A percentile compares a stretch with the other conserved stretches of the same genome.
Evolutionary conservation across 2,329 filamentous ascomycete genomes (phyloP).

Genomic region (Simplicillium sp.): DNA sequence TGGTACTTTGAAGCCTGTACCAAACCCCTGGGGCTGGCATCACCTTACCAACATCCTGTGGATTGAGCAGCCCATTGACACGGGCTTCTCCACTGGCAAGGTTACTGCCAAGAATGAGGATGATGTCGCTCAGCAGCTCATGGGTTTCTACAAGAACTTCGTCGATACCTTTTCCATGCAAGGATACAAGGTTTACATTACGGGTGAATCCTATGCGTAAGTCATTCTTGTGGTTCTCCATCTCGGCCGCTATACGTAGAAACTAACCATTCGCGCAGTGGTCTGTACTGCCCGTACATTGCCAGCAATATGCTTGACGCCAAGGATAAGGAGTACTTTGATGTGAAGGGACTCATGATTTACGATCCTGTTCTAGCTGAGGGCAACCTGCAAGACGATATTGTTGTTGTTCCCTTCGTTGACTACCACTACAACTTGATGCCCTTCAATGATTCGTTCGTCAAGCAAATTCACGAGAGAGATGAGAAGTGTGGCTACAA

Average conservation of each 20-base stretch:
- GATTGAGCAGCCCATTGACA: conserved; percentile 59
- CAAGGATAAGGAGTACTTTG: conserved; percentile 53
- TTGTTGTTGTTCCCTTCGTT: conserved; percentile 46
- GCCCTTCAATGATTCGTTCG: conserved; percentile 33
- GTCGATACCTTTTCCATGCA: conserved; percentile 54
- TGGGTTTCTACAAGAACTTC: conserved; percentile 68
- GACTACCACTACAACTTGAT: conserved; percentile 51
- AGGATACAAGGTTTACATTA: conserved; percentile 56
- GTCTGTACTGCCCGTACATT: conserved; percentile 58
- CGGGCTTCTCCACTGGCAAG: conserved; percentile 59
- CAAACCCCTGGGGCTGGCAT: conserved; percentile 65
- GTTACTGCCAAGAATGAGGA: conserved; percentile 54
- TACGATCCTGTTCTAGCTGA: conserved; percentile 59
- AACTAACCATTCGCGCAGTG: conserved; percentile 36
- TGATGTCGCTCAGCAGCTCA: conserved; percentile 56
- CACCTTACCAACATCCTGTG: conserved; percentile 71
- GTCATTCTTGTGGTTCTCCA: background rate
- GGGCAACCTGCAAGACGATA: conserved; percentile 23
- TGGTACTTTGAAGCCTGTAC: conserved; percentile 55
- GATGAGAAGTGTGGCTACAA: conserved; percentile 48
- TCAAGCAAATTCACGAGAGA: conserved; percentile 18
- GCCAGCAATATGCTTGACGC: conserved; percentile 58
- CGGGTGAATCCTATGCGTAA: conserved; percentile 56
- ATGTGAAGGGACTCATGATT: conserved; percentile 57
- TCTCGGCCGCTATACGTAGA: too few relatives aligned